phyloP scores from a whole-genome alignment of 2,329 filamentous ascomycete species.

The Stromatinia cepivora region DNA sequence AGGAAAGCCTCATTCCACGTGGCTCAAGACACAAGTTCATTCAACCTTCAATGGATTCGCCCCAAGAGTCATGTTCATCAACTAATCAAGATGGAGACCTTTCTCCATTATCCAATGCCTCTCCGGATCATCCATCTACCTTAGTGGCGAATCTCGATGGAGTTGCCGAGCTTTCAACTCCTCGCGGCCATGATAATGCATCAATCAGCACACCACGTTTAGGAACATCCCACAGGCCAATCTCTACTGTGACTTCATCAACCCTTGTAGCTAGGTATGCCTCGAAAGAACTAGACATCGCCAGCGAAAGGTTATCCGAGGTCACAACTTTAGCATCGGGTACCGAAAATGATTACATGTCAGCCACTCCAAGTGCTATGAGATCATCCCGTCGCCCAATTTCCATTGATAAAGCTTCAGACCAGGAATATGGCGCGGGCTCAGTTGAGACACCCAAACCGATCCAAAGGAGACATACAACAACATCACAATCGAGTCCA shows the following conservation, averaged over 20 bases:
- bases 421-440: not conserved
- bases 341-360: not conserved
- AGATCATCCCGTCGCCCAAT: not conserved
- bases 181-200: not conserved
- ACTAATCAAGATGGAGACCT: constrained; percentile 33
- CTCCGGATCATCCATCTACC: not conserved
- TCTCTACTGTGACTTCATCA: constrained; percentile 4
- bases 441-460: not conserved
- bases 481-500: constrained; percentile 4
- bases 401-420: not conserved
- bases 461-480: constrained; percentile 11
- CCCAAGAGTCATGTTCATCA: not conserved
- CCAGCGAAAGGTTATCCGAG: constrained; percentile 1
- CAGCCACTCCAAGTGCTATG: not conserved
- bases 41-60: not conserved
- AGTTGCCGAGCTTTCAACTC: not conserved
- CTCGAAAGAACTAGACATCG: not conserved
- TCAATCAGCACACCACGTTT: not conserved
- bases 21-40: not conserved
- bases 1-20: not conserved
- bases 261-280: not conserved
- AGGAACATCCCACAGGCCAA: constrained; percentile 13
- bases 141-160: not conserved
- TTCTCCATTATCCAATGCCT: not conserved
- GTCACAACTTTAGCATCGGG: not conserved